phyloP scores from a whole-genome alignment of 2,329 filamentous ascomycete species.

The Aspergillus cejpii region DNA sequence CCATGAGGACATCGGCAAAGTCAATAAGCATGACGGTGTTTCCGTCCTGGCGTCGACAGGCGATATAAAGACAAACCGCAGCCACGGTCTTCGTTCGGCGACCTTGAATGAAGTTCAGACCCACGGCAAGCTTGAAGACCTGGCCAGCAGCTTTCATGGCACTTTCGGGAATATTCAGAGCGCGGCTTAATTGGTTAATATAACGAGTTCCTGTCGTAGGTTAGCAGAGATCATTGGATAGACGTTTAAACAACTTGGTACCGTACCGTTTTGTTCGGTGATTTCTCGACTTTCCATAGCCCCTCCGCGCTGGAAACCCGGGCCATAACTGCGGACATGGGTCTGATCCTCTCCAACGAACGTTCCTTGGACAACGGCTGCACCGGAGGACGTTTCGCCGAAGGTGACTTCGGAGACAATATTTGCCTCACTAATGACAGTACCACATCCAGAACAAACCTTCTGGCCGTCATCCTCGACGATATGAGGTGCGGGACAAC shows the following conservation, averaged over 20 bases:
- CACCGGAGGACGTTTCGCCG: conserved; percentile 77
- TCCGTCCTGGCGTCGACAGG: conserved; percentile 68
- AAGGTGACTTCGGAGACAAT: conserved; percentile 91
- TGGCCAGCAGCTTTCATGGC: conserved; percentile 61
- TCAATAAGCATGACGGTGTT: conserved; percentile 94
- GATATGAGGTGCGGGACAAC: conserved; percentile 42
- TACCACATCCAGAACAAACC: conserved; percentile 77
- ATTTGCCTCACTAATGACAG: conserved; percentile 73
- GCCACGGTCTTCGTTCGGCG: conserved; percentile 78
- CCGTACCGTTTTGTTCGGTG: conserved; percentile 39
- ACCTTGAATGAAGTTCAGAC: conserved; percentile 74
- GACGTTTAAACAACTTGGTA: background rate
- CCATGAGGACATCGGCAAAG: conserved; percentile 71
- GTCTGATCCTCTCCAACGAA: conserved; percentile 82
- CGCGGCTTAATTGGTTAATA: conserved; percentile 38
- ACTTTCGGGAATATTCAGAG: conserved; percentile 48
- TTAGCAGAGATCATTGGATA: background rate
- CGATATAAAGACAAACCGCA: conserved; percentile 85
- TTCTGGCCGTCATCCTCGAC: conserved; percentile 44
- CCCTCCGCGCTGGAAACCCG: conserved; percentile 43
- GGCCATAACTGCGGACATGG: conserved; percentile 57
- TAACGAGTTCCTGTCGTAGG: conserved; percentile 34
- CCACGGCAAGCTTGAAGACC: conserved; percentile 69
- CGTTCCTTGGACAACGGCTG: conserved; percentile 83
- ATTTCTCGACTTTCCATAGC: conserved; percentile 46